These are phyloP conservation scores for Auxenochlorella pyrenoidosa DNA, from an alignment of 139 green algal genomes.

Conservation along the genomic window DNA sequence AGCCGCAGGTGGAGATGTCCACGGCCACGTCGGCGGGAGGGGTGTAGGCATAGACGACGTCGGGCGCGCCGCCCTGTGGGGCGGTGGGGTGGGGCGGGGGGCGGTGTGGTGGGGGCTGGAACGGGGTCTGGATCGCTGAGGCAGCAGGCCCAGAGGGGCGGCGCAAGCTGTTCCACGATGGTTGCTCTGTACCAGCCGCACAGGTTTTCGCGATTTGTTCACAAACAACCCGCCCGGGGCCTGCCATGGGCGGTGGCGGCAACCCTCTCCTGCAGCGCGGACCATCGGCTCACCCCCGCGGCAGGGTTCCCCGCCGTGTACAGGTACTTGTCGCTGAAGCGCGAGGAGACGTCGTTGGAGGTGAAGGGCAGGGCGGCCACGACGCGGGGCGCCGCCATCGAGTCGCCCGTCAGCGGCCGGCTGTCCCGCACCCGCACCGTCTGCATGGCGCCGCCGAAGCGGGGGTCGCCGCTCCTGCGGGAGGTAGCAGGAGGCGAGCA, in stretches of 20 bases:
- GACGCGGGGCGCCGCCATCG: slow-evolving; percentile 16
- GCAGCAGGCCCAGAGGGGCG: too few relatives aligned
- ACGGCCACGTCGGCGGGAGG: slow-evolving; percentile 20
- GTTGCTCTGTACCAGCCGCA: too few relatives aligned
- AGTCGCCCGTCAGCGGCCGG: slow-evolving; percentile 45
- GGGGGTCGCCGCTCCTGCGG: slow-evolving; percentile 35
- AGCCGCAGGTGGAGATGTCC: slow-evolving; percentile 60
- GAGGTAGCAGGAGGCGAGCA: background rate
- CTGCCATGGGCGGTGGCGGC: too few relatives aligned
- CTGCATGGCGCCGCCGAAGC: slow-evolving; percentile 16
- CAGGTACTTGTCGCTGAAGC: slow-evolving; percentile 38
- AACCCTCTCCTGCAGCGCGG: background rate
- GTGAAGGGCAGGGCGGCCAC: slow-evolving; percentile 52
- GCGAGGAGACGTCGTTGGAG: slow-evolving; percentile 36
- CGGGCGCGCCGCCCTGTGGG: slow-evolving; percentile 3
- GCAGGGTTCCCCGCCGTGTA: background rate
- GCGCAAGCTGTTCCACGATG: too few relatives aligned
- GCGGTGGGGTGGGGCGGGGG: background rate
- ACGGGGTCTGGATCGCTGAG: too few relatives aligned
- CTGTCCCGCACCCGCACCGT: slow-evolving; percentile 35
- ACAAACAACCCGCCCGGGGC: too few relatives aligned
- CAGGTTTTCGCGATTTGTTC: too few relatives aligned
- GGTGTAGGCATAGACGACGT: slow-evolving; percentile 62
- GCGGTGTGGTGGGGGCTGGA: background rate
- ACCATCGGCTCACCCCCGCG: background rate